Evolutionary conservation across 2,329 filamentous ascomycete species (phyloP), one percentile per base, ranked within the genome.

Genomic region (Alternaria alternata): DNA sequence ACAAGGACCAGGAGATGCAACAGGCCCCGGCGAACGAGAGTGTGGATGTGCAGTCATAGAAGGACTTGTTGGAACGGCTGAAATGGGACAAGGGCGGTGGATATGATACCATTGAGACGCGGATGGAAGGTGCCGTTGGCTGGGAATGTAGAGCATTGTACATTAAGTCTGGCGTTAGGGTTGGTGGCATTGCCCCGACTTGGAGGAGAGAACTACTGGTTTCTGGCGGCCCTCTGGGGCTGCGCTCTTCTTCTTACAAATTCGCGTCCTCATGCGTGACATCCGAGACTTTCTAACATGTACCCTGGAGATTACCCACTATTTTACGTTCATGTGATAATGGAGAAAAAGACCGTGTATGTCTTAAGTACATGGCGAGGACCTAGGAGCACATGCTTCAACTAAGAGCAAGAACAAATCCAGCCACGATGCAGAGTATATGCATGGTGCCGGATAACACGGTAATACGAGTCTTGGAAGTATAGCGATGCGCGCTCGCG

Each of bases 21-120:
- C 70, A 75, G 54, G 51, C 54, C 11, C 65, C 59, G 11, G 59
- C 62, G n/a, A 66, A 56, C 39, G 66, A 70, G 59, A 65, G 63
- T 30, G 67, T 66, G 36, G 64, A 72, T 39, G 67, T 68, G 59
- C 51, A 66, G 52, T 64, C 65, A 59, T 70, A 69, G 60, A 49
- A 18, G 47, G 42, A 42, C 42, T 24, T 26, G 24, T 54, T 18
- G 24, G 46, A n/a, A 48, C 7, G n/a, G 18, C 16, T 32, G 32
- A 57, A 20, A 20, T 41, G n/a, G 14, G 22, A 51, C 6, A 41
- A 11, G 32, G 46, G 42, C 36, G 51, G 49, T 57, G 53, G 47
- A 56, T 39, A 63, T 69, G 67, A 68, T 70, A 67, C 57, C 62
- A 68, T 52, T 41, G 47, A 54, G 30, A 55, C 18, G 57, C 22